These are phyloP conservation scores for Raffaelea albimanens DNA, from an alignment of 2,329 filamentous ascomycete species.

Conservation along the genomic window DNA sequence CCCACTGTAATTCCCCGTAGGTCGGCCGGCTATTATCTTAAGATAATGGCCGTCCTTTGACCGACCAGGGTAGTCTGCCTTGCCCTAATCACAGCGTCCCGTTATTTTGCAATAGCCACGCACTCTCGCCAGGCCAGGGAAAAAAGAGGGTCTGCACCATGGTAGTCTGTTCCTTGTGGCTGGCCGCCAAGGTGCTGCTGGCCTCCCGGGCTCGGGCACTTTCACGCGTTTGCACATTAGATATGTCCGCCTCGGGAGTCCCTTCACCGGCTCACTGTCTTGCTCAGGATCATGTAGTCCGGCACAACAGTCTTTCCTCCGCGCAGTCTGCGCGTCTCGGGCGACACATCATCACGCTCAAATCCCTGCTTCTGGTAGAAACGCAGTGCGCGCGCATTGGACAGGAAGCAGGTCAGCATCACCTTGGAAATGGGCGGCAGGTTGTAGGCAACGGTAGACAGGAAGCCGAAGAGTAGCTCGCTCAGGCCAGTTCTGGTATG, in stretches of 20 bases:
- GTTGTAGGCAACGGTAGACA: conserved; percentile 41
- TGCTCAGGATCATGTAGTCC: conserved; percentile 54
- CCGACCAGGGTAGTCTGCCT: no score
- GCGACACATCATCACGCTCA: conserved; percentile 44
- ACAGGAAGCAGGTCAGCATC: conserved; percentile 65
- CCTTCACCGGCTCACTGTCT: conserved; percentile 14
- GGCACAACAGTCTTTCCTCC: conserved; percentile 44
- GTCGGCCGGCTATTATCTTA: no score
- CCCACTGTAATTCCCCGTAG: no score
- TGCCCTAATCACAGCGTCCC: no score
- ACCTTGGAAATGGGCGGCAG: conserved; percentile 50
- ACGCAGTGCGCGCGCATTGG: conserved; percentile 44
- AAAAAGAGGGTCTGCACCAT: no score
- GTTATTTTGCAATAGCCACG: no score
- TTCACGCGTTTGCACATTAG: no score
- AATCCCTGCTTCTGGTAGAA: conserved; percentile 58
- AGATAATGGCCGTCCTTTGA: no score
- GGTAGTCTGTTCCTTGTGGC: no score
- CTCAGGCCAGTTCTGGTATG: conserved; percentile 53
- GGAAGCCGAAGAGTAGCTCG: conserved; percentile 45
- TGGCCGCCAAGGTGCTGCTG: no score
- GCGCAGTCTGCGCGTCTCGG: conserved; percentile 40
- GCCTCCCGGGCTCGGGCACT: no score
- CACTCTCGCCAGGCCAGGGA: no score
- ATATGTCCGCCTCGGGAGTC: background rate